These are phyloP conservation scores for Sclerotinia minor DNA, from an alignment of 2,329 filamentous ascomycete species.

Conservation along the genomic window DNA sequence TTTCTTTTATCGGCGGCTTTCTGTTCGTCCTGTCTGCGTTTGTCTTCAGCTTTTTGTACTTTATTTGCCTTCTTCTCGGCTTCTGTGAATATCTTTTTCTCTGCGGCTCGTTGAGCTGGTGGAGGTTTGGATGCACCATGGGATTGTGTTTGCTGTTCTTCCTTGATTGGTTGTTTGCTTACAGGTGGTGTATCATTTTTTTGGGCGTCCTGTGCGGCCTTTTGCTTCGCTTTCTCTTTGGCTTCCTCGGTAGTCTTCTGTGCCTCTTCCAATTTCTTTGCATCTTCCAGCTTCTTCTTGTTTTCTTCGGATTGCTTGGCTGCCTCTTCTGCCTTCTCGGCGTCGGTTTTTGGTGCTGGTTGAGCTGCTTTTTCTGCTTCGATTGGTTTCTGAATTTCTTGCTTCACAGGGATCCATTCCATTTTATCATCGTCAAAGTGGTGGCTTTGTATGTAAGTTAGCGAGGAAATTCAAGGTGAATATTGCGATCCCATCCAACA, in stretches of 20 bases:
- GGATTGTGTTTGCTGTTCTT: background rate
- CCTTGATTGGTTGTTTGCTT: slow-evolving; percentile 22
- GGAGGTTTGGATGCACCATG: slow-evolving; percentile 19
- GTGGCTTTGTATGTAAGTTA: slow-evolving; percentile 41
- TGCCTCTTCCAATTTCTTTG: slow-evolving; percentile 17
- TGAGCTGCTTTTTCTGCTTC: slow-evolving; percentile 33
- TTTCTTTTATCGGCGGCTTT: slow-evolving; percentile 22
- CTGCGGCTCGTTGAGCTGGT: slow-evolving; percentile 17
- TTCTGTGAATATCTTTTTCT: slow-evolving; percentile 19
- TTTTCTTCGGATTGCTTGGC: slow-evolving; percentile 34
- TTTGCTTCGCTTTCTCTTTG: slow-evolving; percentile 13
- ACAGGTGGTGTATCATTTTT: slow-evolving; percentile 15
- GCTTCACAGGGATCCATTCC: slow-evolving; percentile 39
- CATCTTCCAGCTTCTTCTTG: slow-evolving; percentile 39
- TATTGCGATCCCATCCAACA: slow-evolving; percentile 33
- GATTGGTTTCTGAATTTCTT: slow-evolving; percentile 18
- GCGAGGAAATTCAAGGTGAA: background rate
- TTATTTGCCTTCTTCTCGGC: slow-evolving; percentile 25
- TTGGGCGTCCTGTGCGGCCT: slow-evolving; percentile 8
- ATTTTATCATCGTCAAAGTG: slow-evolving; percentile 46
- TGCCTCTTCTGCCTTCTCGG: slow-evolving; percentile 26
- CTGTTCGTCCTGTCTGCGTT: slow-evolving; percentile 22
- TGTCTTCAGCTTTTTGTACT: slow-evolving; percentile 24
- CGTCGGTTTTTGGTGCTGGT: slow-evolving; percentile 19
- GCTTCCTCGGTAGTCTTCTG: slow-evolving; percentile 5